Evolutionary conservation across 2,329 filamentous ascomycete species (phyloP).

Genomic region (Fusarium sp.): DNA sequence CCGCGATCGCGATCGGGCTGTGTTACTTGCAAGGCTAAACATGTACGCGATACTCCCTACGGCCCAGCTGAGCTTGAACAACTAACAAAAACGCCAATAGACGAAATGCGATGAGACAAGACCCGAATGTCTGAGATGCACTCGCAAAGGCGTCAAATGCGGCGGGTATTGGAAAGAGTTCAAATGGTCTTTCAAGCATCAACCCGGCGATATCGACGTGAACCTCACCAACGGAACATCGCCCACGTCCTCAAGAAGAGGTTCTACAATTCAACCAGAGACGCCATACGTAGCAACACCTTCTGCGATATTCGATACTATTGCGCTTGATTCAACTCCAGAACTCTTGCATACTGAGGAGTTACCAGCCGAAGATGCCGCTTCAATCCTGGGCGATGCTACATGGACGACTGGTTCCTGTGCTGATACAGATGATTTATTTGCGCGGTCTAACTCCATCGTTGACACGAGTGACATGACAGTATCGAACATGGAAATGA

Average conservation of each 20-base stretch:
- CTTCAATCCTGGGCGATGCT: slow-evolving; percentile 23
- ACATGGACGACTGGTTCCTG: slow-evolving; percentile 35
- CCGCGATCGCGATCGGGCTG: slow-evolving; percentile 50
- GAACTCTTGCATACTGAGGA: slow-evolving; percentile 14
- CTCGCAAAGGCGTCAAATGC: slow-evolving; percentile 47
- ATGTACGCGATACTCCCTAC: slow-evolving; percentile 13
- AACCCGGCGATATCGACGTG: slow-evolving; percentile 43
- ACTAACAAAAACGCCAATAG: slow-evolving; percentile 15
- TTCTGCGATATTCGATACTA: not conserved
- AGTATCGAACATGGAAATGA: slow-evolving; percentile 14
- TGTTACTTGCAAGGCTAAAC: slow-evolving; percentile 51
- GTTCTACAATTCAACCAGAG: slow-evolving; percentile 23
- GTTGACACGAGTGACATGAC: slow-evolving; percentile 5
- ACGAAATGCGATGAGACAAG: slow-evolving; percentile 51
- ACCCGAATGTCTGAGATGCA: slow-evolving; percentile 47
- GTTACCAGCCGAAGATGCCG: slow-evolving; percentile 7
- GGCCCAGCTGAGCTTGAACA: not conserved
- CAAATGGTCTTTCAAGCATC: slow-evolving; percentile 59
- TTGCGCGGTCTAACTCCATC: slow-evolving; percentile 20
- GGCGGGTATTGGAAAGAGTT: slow-evolving; percentile 50
- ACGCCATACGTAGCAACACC: not conserved
- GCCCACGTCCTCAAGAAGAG: slow-evolving; percentile 18
- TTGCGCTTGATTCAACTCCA: not conserved
- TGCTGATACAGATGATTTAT: slow-evolving; percentile 33
- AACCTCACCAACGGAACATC: slow-evolving; percentile 20